Conservation (phyloP, 2,329 filamentous ascomycete species). For the Diaporthe eres region DNA sequence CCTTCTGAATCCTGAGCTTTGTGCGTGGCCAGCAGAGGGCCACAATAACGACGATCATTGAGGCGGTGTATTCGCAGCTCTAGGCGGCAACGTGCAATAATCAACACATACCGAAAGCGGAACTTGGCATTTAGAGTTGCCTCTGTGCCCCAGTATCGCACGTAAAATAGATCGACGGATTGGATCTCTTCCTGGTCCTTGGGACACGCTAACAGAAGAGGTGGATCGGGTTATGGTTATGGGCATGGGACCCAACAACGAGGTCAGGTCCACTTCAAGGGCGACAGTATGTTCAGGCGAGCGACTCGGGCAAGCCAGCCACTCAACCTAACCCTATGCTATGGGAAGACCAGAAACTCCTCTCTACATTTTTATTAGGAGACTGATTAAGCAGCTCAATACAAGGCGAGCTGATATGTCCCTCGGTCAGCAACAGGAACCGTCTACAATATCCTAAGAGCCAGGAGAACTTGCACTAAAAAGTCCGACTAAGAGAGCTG, state of each 20-base stretch:
- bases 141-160: background rate
- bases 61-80: conserved; percentile 3
- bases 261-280: background rate
- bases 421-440: background rate
- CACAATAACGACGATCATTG: conserved; percentile 7
- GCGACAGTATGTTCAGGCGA: background rate
- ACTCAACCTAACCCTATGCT: background rate
- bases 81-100: background rate
- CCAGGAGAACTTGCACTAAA: background rate
- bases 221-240: background rate
- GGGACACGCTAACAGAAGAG: background rate
- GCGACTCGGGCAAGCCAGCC: background rate
- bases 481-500: background rate
- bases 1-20: conserved; percentile 3
- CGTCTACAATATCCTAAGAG: conserved; percentile 22
- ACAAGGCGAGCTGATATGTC: no score
- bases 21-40: background rate
- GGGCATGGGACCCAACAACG: no score
- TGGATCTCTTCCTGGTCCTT: background rate
- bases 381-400: no score
- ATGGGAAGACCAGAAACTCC: background rate
- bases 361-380: background rate
- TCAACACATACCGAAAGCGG: background rate
- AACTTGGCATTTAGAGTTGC: background rate
- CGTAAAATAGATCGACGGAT: background rate